Percentiles rank a stretch among this genome's conserved stretches.
phyloP scores from a whole-genome alignment of 2,329 filamentous ascomycete genomes.

The Aspergillus japonicus region DNA sequence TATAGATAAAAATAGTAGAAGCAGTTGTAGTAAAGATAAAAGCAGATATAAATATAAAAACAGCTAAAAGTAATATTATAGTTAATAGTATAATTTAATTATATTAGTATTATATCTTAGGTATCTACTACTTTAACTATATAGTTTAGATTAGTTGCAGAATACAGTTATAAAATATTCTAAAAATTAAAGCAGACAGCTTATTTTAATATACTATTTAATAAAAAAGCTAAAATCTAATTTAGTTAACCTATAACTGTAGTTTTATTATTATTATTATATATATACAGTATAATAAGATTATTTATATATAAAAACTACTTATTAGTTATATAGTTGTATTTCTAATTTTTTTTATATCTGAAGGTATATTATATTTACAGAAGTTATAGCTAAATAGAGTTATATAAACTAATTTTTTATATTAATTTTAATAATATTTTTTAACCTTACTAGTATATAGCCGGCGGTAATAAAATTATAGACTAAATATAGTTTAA shows the following conservation, averaged over 20 bases:
- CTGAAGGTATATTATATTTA: background rate
- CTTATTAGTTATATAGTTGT: background rate
- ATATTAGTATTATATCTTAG: no score
- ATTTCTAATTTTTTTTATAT: background rate
- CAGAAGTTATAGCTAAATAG: background rate
- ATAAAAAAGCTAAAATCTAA: no score
- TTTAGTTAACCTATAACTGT: no score
- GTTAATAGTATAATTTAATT: no score
- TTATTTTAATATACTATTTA: background rate
- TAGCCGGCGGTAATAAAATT: no score
- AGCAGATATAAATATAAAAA: no score
- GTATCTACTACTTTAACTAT: background rate
- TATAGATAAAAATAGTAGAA: no score
- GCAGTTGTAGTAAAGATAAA: no score
- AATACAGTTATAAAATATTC: background rate
- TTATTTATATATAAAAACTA: background rate
- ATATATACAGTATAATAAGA: no score
- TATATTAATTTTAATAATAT: background rate
- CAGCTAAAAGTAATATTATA: no score
- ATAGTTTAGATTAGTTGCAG: background rate
- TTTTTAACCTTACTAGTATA: background rate
- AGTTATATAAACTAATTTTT: background rate
- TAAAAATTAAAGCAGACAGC: background rate
- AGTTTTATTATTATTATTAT: no score
- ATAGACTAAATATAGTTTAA: background rate